Percentiles rank a stretch among this genome's conserved stretches.
Evolutionary conservation across 2,329 filamentous ascomycete species (phyloP).

Genomic region (Botryotinia convoluta): DNA sequence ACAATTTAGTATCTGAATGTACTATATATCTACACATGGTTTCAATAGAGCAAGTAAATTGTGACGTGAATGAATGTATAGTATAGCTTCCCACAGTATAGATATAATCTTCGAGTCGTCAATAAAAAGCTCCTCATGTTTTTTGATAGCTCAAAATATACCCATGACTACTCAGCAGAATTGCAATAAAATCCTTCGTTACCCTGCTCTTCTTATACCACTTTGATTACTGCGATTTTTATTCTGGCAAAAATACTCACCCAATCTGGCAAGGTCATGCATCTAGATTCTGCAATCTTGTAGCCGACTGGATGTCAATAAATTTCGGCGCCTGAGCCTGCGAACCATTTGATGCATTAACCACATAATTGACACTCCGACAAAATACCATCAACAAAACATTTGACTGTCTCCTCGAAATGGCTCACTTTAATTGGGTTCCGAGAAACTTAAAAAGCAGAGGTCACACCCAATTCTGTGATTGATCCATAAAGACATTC

Average conservation of each 20-base stretch:
- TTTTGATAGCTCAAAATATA: not conserved
- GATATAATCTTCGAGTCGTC: not conserved
- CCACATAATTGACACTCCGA: too few species aligned
- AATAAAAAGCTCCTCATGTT: not conserved
- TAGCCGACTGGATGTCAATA: accelerated
- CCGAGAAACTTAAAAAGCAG: too few species aligned
- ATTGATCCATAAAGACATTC: too few species aligned
- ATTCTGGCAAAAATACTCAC: too few species aligned
- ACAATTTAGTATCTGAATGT: not conserved
- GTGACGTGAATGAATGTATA: not conserved
- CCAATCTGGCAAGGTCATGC: accelerated
- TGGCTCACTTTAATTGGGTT: too few species aligned
- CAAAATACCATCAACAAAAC: accelerated
- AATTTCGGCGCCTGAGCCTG: not conserved
- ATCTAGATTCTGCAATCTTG: not conserved
- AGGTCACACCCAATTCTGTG: too few species aligned
- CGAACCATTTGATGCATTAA: too few species aligned
- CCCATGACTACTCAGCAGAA: too few species aligned
- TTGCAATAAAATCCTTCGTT: too few species aligned
- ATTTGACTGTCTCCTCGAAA: not conserved
- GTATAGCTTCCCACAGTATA: not conserved
- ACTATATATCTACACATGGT: accelerated
- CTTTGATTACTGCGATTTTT: too few species aligned
- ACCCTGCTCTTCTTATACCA: too few species aligned
- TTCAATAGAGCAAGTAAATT: not conserved